Evolutionary conservation across 176 grass and related monocot species (phyloP).

Genomic region (Musa acuminata): DNA sequence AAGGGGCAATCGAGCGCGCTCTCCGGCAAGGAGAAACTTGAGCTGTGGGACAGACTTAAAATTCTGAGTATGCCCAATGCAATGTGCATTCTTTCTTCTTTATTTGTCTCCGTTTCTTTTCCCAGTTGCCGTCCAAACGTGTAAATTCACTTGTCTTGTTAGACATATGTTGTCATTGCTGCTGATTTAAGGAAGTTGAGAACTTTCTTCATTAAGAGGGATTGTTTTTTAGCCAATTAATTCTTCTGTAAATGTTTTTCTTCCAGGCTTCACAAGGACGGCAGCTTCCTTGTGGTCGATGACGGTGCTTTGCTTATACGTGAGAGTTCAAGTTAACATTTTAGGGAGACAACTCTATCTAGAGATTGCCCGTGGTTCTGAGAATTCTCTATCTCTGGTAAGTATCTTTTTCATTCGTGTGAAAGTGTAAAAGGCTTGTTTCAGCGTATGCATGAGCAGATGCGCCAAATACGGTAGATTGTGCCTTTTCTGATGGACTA

Average conservation of each 20-base stretch:
- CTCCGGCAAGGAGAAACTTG: conserved; percentile 48
- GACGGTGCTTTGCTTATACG: conserved; percentile 90
- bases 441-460: not conserved
- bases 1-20: conserved; percentile 50
- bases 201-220: not conserved
- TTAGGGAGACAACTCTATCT: conserved; percentile 94
- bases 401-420: not conserved
- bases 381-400: conserved; percentile 40
- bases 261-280: conserved; percentile 80
- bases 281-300: conserved; percentile 72
- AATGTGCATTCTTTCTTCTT: too few relatives aligned
- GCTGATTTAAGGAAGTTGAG: not conserved
- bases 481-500: too few relatives aligned
- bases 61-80: conserved; percentile 46
- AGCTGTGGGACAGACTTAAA: conserved; percentile 89
- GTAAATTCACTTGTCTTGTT: not conserved
- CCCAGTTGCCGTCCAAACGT: not conserved
- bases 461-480: not conserved
- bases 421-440: too few relatives aligned
- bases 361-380: conserved; percentile 61
- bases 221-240: not conserved
- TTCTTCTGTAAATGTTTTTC: not conserved
- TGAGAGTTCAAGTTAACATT: conserved; percentile 92
- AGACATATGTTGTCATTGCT: not conserved
- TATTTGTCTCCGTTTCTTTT: not conserved